These are phyloP conservation scores for Leavenworthia alabamica DNA, from an alignment of 345 rosid genomes.

Conservation along the genomic window DNA sequence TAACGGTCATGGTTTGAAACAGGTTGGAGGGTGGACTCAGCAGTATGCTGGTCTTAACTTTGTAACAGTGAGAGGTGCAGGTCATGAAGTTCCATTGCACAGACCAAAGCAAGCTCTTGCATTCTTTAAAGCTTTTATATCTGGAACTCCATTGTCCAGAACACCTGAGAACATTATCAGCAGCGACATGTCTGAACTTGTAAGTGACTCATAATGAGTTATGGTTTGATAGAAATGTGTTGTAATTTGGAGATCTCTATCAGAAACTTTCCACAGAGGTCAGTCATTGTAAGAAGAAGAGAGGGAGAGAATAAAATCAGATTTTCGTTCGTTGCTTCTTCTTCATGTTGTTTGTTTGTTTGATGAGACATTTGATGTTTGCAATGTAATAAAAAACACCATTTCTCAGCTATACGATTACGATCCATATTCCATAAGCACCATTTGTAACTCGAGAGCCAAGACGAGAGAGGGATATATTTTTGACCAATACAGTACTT, in stretches of 20 bases:
- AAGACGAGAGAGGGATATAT: no score
- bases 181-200: slow-evolving; percentile 32
- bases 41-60: slow-evolving; percentile 75
- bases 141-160: slow-evolving; percentile 53
- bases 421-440: neutral
- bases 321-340: neutral
- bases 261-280: neutral
- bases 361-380: neutral
- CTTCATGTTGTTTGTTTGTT: neutral
- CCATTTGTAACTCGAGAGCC: no score
- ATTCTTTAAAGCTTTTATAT: slow-evolving; percentile 65
- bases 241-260: neutral
- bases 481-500: no score
- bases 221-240: neutral
- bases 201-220: slow-evolving; percentile 22
- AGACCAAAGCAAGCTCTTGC: slow-evolving; percentile 68
- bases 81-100: slow-evolving; percentile 91
- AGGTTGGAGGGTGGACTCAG: slow-evolving; percentile 98
- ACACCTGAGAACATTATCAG: slow-evolving; percentile 4
- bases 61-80: slow-evolving; percentile 86
- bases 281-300: slow-evolving; percentile 1
- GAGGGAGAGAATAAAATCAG: neutral
- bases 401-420: neutral
- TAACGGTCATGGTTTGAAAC: slow-evolving; percentile 22
- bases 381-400: slow-evolving; percentile 4